These are phyloP conservation scores for Nannochloris sp. DNA, from an alignment of 139 green algal species.

Conservation along the genomic window DNA sequence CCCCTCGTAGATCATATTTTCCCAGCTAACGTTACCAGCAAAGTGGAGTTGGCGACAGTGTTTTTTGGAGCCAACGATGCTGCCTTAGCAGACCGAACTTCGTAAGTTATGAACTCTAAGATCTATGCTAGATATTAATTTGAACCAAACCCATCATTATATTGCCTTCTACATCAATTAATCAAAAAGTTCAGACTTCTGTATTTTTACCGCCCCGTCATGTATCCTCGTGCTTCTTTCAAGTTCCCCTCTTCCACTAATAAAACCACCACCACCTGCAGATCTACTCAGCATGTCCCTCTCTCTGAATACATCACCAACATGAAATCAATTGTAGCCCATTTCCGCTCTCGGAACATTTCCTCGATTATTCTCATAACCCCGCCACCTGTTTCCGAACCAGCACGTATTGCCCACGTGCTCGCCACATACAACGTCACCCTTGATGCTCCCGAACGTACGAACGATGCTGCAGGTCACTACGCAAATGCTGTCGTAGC, in stretches of 20 bases:
- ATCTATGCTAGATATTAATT: too few relatives aligned
- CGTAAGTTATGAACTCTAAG: too few relatives aligned
- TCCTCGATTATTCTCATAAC: constrained; percentile 59
- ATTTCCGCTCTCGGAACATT: constrained; percentile 20
- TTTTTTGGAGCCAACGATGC: constrained; percentile 94
- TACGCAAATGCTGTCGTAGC: constrained; percentile 47
- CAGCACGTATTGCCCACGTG: constrained; percentile 38
- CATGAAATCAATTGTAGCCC: constrained; percentile 48
- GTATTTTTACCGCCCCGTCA: too few relatives aligned
- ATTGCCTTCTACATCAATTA: too few relatives aligned
- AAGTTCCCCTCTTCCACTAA: neutral
- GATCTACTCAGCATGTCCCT: constrained; percentile 76
- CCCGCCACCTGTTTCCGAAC: constrained; percentile 60
- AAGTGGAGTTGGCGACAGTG: constrained; percentile 49
- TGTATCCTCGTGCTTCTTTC: neutral
- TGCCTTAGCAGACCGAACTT: constrained; percentile 49
- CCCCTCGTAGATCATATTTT: constrained; percentile 51
- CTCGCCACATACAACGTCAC: constrained; percentile 12
- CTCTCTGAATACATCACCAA: constrained; percentile 60
- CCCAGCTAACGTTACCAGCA: neutral
- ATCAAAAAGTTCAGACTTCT: too few relatives aligned
- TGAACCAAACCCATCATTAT: too few relatives aligned
- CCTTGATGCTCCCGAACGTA: constrained; percentile 31
- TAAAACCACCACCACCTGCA: constrained; percentile 12
- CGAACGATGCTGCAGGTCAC: constrained; percentile 32